Evolutionary conservation across 345 rosid genomes (phyloP), one percentile per base, ranked within the genome.

Genomic region (Populus nigra): DNA sequence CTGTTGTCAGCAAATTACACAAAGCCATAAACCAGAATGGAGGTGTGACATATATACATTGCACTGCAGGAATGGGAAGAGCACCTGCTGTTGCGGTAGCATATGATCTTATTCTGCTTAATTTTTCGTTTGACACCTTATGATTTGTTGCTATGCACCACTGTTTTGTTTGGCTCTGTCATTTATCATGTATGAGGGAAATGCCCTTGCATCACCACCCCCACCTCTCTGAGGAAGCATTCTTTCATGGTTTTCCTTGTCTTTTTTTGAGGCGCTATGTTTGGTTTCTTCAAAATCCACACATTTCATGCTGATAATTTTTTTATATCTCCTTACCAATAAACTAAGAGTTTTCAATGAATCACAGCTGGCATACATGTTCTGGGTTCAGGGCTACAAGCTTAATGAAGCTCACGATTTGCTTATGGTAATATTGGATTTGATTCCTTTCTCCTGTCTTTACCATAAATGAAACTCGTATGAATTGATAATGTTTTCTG

Each of bases 51-150:
- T 96, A 96, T 79, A 77, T 96, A 67, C 99, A 96, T 88, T 96
- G 99, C 83, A 96, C 99, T 63, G 99, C 99, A 71, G 98, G 99
- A 74, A 84, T 96, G 39, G 99, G 99, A 86, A 87, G 99, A 85
- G 99, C 99, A 78, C 98, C 99, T 81, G 97, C 92, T 77, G 89
- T 82, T 81, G 92, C 92, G 88, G 99, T 93, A 92, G 87, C 73
- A 81, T 67, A 49, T 55, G 68, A 31, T 62, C 4, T 66, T 66
- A 29, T 33, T 65, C 69, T 45, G 62, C 8, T 35, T 25, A 6
- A 2, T 35, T 15, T 79, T 27, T 43, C 18, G 16, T 69, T 68
- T 36, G 61, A 59, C 61, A 72, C 22, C 25, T 75, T 23, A n/a
- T 68, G 25, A 13, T 71, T 61, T 47, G 31, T 31, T 71, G 36